Conservation (phyloP, 2,329 filamentous ascomycete genomes). For the Fusarium secorum region DNA sequence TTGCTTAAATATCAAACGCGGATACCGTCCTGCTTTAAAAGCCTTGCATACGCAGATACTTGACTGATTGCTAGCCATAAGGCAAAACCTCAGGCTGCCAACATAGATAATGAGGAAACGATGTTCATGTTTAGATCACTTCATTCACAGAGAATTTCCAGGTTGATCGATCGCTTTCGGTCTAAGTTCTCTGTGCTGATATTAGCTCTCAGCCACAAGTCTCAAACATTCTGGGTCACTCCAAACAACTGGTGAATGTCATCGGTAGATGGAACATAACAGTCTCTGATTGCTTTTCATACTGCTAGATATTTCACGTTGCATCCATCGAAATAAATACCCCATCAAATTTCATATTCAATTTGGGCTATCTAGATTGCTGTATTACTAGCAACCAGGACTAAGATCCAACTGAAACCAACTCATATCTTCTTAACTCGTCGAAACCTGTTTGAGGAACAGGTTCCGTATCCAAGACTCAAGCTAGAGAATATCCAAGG, state of each 20-base stretch:
- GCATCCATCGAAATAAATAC: accelerated
- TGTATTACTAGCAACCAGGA: not conserved
- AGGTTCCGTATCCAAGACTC: not conserved
- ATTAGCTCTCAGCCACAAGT: accelerated
- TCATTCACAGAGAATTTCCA: too few species aligned
- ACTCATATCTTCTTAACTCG: not conserved
- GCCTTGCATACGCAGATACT: accelerated
- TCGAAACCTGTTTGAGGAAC: not conserved
- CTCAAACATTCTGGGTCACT: not conserved
- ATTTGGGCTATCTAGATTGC: not conserved
- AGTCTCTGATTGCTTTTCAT: accelerated
- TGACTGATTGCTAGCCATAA: accelerated
- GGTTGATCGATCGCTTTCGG: too few species aligned
- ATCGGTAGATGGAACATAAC: too few species aligned
- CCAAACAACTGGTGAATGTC: accelerated
- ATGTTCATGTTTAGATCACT: too few species aligned
- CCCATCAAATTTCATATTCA: not conserved
- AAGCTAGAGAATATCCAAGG: not conserved
- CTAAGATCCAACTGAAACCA: not conserved
- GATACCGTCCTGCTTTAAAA: accelerated
- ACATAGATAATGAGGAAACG: not conserved
- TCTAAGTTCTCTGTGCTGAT: accelerated
- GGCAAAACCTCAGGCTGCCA: accelerated
- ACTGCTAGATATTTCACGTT: accelerated
- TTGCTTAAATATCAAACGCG: accelerated